Evolutionary conservation across 352 stramenopile species (phyloP).

Genomic region (Aphanomyces astaci): DNA sequence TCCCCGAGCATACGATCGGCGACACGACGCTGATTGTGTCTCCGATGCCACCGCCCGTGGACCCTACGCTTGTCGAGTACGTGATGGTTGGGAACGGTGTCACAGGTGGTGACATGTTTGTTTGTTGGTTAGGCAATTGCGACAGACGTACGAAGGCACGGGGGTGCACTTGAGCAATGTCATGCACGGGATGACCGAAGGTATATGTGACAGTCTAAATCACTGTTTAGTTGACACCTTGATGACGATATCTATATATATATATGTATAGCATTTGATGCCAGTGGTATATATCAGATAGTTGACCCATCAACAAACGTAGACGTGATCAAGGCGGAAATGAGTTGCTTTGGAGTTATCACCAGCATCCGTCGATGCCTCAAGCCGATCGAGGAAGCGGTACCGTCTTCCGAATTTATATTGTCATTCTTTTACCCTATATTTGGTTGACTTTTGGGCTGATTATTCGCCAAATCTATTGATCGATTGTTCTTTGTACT

Average conservation of each 20-base stretch:
- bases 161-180: slow-evolving; percentile 21
- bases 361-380: not conserved
- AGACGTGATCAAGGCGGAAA: slow-evolving; percentile 20
- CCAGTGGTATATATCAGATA: too few species aligned
- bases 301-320: too few species aligned
- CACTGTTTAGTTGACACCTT: too few species aligned
- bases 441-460: too few species aligned
- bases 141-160: not conserved
- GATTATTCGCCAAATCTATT: too few species aligned
- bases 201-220: not conserved
- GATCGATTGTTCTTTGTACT: too few species aligned
- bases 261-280: too few species aligned
- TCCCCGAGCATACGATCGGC: not conserved
- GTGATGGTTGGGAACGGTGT: not conserved
- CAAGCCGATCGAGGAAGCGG: slow-evolving; percentile 16
- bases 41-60: not conserved
- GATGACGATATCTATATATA: too few species aligned
- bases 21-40: not conserved
- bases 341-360: slow-evolving; percentile 18
- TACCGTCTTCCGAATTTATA: too few species aligned
- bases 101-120: not conserved
- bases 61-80: not conserved
- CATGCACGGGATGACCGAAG: slow-evolving; percentile 14
- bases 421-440: too few species aligned
- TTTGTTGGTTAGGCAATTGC: not conserved